Evolutionary conservation across 1,139 yeast genomes (phyloP).

Genomic region (Yamadazyma conglobata): DNA sequence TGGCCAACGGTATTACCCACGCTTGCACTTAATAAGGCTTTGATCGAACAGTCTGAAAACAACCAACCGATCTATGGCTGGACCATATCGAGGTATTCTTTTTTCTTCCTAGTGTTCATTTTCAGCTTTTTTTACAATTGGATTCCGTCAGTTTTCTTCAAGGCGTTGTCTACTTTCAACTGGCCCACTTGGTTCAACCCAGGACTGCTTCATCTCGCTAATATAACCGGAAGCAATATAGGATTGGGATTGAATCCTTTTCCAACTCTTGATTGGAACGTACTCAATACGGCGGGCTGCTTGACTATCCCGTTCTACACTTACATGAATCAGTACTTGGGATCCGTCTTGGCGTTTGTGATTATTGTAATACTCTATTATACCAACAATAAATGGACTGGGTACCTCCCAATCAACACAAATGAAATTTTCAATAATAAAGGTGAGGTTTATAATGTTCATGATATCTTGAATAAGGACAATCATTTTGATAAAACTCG

Average conservation of each 20-base stretch:
- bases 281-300: slow-evolving; percentile 37
- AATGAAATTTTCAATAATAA: slow-evolving; percentile 34
- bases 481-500: slow-evolving; percentile 29
- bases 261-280: slow-evolving; percentile 47
- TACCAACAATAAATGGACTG: slow-evolving; percentile 40
- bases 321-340: slow-evolving; percentile 34
- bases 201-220: slow-evolving; percentile 36
- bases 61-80: slow-evolving; percentile 33
- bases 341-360: slow-evolving; percentile 31
- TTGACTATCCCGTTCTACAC: slow-evolving; percentile 42
- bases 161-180: slow-evolving; percentile 40
- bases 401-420: slow-evolving; percentile 38
- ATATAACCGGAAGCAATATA: slow-evolving; percentile 33
- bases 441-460: slow-evolving; percentile 32
- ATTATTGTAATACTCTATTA: slow-evolving; percentile 31
- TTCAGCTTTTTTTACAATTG: slow-evolving; percentile 40
- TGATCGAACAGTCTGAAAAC: slow-evolving; percentile 30
- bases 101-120: slow-evolving; percentile 32
- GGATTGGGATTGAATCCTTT: slow-evolving; percentile 45
- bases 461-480: slow-evolving; percentile 28
- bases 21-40: slow-evolving; percentile 42
- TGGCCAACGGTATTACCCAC: slow-evolving; percentile 50
- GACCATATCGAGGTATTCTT: slow-evolving; percentile 38
- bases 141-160: slow-evolving; percentile 42
- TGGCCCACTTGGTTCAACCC: slow-evolving; percentile 50